Evolutionary conservation across 2,329 filamentous ascomycete genomes (phyloP).

Genomic region (Scedosporium apiospermum): DNA sequence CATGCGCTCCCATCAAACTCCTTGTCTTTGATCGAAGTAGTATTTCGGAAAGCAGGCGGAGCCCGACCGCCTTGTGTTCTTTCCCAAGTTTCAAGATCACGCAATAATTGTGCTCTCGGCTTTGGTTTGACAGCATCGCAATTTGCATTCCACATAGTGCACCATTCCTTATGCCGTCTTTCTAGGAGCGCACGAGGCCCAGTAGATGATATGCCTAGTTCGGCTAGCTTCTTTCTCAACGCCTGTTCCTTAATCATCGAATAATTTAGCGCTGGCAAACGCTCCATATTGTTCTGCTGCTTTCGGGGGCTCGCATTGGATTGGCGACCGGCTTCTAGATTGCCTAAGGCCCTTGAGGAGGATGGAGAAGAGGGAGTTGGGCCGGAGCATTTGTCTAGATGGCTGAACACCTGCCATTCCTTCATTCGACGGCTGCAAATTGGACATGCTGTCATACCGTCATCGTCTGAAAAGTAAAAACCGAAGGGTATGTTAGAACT

Average conservation of each 20-base stretch:
- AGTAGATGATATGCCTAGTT: constrained; percentile 65
- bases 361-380: constrained; percentile 16
- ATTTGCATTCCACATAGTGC: constrained; percentile 94
- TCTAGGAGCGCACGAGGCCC: constrained; percentile 65
- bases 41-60: constrained; percentile 22
- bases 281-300: constrained; percentile 38
- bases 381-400: constrained; percentile 59
- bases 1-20: constrained; percentile 78
- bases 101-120: constrained; percentile 59
- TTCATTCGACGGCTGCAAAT: constrained; percentile 77
- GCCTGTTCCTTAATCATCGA: constrained; percentile 71
- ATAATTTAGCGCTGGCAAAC: constrained; percentile 76
- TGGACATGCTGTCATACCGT: constrained; percentile 75
- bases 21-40: constrained; percentile 59
- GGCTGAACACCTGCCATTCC: constrained; percentile 63
- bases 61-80: constrained; percentile 62
- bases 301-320: constrained; percentile 14
- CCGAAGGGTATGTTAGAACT: not conserved
- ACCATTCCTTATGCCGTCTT: constrained; percentile 81
- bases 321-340: constrained; percentile 12
- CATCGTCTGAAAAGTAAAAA: constrained; percentile 18
- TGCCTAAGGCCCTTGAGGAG: not conserved
- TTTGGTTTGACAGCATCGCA: constrained; percentile 74
- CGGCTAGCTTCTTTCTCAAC: constrained; percentile 70
- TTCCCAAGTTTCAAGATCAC: constrained; percentile 81